These are phyloP conservation scores for Geoglossum cookeanum DNA, from an alignment of 2,329 filamentous ascomycete genomes.

Conservation along the genomic window DNA sequence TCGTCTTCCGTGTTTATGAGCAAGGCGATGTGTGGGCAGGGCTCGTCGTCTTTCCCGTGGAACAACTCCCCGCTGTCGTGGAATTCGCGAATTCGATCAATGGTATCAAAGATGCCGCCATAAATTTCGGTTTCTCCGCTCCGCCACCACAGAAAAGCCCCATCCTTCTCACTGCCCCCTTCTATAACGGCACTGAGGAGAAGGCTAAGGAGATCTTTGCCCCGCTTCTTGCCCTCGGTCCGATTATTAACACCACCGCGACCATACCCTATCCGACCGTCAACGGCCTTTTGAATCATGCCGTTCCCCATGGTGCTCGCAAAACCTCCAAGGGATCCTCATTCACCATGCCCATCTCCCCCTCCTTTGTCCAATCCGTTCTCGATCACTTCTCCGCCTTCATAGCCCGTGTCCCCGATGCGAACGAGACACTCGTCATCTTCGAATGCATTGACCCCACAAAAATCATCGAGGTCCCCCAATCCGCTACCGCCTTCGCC, in stretches of 20 bases:
- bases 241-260: slow-evolving; percentile 20
- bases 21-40: slow-evolving; percentile 20
- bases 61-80: slow-evolving; percentile 13
- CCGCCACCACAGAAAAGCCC: slow-evolving; percentile 15
- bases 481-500: slow-evolving; percentile 25
- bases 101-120: background rate
- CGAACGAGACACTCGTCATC: slow-evolving; percentile 18
- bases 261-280: slow-evolving; percentile 24
- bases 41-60: slow-evolving; percentile 19
- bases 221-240: slow-evolving; percentile 20
- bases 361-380: slow-evolving; percentile 16
- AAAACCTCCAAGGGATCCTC: slow-evolving; percentile 26
- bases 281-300: slow-evolving; percentile 22
- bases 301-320: slow-evolving; percentile 20
- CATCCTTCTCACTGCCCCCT: slow-evolving; percentile 16
- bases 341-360: slow-evolving; percentile 24
- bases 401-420: slow-evolving; percentile 13
- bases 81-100: background rate
- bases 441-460: slow-evolving; percentile 26
- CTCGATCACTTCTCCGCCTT: slow-evolving; percentile 14
- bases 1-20: slow-evolving; percentile 20
- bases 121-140: slow-evolving; percentile 7
- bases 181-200: slow-evolving; percentile 21
- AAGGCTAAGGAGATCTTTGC: slow-evolving; percentile 21
- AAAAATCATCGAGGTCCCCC: slow-evolving; percentile 20